phyloP scores from a whole-genome alignment of 1,139 yeast genomes.

The Protomyces pachydermus region DNA sequence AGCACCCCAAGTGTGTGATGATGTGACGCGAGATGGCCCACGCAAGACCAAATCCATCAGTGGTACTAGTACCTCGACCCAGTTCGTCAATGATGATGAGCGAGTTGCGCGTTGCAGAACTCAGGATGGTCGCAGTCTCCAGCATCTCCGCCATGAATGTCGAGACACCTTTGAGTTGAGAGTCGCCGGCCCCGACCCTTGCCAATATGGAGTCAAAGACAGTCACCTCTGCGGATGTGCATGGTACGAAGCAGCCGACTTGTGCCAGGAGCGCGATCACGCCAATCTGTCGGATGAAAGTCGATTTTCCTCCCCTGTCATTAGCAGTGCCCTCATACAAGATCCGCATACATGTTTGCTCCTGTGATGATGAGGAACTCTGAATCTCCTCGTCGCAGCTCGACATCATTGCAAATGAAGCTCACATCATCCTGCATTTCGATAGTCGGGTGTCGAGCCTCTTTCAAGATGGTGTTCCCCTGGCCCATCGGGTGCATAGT shows the following conservation, averaged over 20 bases:
- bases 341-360: conserved; percentile 80
- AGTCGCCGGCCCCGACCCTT: conserved; percentile 98
- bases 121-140: conserved; percentile 86
- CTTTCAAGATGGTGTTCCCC: conserved; percentile 56
- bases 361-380: conserved; percentile 88
- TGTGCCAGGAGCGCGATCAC: conserved; percentile 86
- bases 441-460: conserved; percentile 88
- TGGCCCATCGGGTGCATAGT: conserved; percentile 50
- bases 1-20: conserved; percentile 63
- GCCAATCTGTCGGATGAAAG: conserved; percentile 88
- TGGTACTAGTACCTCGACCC: conserved; percentile 95
- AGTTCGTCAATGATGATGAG: conserved; percentile 88
- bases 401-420: conserved; percentile 82
- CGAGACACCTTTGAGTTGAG: conserved; percentile 91
- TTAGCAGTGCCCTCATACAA: too few species aligned
- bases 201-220: conserved; percentile 88
- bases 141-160: conserved; percentile 98
- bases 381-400: conserved; percentile 47
- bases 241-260: conserved; percentile 87
- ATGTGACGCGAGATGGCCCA: conserved; percentile 92
- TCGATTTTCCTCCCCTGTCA: conserved; percentile 65
- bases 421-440: conserved; percentile 85
- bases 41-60: conserved; percentile 96
- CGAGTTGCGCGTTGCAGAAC: conserved; percentile 77
- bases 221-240: conserved; percentile 64